Percentiles rank a stretch among this genome's conserved stretches.
Conservation (phyloP, 2,329 filamentous ascomycete genomes). For the Xylariaceae sp. region DNA sequence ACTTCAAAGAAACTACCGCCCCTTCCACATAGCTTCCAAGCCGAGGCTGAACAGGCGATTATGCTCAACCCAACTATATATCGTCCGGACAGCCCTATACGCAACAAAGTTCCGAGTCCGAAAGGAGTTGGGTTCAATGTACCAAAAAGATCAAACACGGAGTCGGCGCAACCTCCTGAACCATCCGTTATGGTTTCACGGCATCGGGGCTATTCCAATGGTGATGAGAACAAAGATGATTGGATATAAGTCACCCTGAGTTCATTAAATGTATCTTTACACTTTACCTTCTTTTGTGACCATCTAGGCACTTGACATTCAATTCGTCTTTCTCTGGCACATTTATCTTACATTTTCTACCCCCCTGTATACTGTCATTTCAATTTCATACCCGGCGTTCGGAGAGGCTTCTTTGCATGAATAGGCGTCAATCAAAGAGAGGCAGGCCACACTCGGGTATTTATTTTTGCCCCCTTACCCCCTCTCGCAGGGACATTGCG, state of each 20-base stretch:
- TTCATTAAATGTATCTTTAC: not conserved
- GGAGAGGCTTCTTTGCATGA: slow-evolving; percentile 25
- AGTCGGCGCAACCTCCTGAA: slow-evolving; percentile 15
- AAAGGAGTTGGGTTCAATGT: slow-evolving; percentile 42
- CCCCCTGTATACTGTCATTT: slow-evolving; percentile 11
- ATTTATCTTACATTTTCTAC: slow-evolving; percentile 7
- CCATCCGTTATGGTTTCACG: slow-evolving; percentile 14
- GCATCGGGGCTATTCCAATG: slow-evolving; percentile 22
- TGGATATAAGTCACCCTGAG: slow-evolving; percentile 25
- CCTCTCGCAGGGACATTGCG: no score
- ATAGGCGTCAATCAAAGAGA: slow-evolving; percentile 28
- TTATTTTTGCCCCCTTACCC: slow-evolving; percentile 11
- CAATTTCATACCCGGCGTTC: slow-evolving; percentile 19
- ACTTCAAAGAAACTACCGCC: slow-evolving; percentile 35
- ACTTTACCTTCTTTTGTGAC: not conserved
- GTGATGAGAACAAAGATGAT: slow-evolving; percentile 18
- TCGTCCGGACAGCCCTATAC: slow-evolving; percentile 40
- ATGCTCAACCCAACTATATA: slow-evolving; percentile 55
- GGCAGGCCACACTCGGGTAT: slow-evolving; percentile 13
- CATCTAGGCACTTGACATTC: slow-evolving; percentile 6
- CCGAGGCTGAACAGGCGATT: slow-evolving; percentile 30
- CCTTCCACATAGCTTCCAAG: slow-evolving; percentile 28
- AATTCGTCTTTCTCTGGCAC: slow-evolving; percentile 15
- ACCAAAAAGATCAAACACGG: slow-evolving; percentile 26
- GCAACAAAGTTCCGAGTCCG: slow-evolving; percentile 41